Conservation (phyloP, 2,329 filamentous ascomycete species). For the Talaromyces sp. region DNA sequence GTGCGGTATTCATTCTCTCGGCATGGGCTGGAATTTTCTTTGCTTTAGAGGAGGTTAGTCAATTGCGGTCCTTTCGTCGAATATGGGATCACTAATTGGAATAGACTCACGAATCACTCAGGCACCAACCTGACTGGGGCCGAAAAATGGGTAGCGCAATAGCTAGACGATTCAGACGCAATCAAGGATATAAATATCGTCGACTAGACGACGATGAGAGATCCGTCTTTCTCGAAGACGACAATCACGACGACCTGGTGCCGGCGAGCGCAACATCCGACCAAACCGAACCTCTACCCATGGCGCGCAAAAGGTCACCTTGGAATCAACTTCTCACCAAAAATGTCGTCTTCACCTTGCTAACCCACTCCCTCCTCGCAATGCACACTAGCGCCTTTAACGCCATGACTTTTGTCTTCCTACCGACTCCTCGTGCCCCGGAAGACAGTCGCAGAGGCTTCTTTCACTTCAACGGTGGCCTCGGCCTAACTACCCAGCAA, state of each 20-base stretch:
- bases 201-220: slow-evolving; percentile 31
- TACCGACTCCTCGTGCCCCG: slow-evolving; percentile 64
- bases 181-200: slow-evolving; percentile 31
- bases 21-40: slow-evolving; percentile 57
- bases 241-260: slow-evolving; percentile 23
- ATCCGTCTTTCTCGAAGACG: slow-evolving; percentile 33
- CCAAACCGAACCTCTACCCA: slow-evolving; percentile 19
- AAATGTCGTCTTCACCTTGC: slow-evolving; percentile 56
- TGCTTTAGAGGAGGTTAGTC: slow-evolving; percentile 61
- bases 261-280: slow-evolving; percentile 27
- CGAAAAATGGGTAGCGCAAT: slow-evolving; percentile 37
- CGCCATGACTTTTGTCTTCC: slow-evolving; percentile 71
- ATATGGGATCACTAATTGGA: not conserved
- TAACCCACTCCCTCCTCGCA: slow-evolving; percentile 66
- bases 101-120: slow-evolving; percentile 38
- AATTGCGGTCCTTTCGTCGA: not conserved
- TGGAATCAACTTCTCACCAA: slow-evolving; percentile 52
- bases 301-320: slow-evolving; percentile 42
- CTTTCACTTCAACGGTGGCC: slow-evolving; percentile 66
- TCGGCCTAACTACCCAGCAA: slow-evolving; percentile 67
- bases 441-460: slow-evolving; percentile 38
- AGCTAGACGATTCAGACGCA: slow-evolving; percentile 24
- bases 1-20: slow-evolving; percentile 56
- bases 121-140: slow-evolving; percentile 41
- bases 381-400: slow-evolving; percentile 75